Evolutionary conservation across 441 rosid species (phyloP).

Genomic region (Euphorbia corollata): DNA sequence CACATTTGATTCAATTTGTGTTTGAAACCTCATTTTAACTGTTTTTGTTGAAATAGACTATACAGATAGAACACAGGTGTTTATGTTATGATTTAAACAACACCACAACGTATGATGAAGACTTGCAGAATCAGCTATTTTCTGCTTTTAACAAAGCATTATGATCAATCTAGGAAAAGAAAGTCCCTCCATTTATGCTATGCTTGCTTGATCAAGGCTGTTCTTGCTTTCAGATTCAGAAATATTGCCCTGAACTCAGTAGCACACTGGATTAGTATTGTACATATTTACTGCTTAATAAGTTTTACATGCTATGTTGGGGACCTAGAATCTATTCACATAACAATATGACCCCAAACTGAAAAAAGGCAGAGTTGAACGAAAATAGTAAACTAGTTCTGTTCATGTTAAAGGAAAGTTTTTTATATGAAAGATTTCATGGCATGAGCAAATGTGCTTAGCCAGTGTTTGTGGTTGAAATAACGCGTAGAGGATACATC

Average conservation of each 20-base stretch:
- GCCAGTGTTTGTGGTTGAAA: conserved; percentile 1
- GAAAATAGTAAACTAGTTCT: no score
- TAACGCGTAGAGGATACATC: neutral
- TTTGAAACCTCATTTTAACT: no score
- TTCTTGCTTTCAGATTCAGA: conserved; percentile 63
- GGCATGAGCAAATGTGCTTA: neutral
- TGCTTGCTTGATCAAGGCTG: conserved; percentile 40
- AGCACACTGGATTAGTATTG: neutral
- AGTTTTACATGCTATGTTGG: neutral
- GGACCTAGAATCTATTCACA: neutral
- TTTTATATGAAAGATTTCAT: no score
- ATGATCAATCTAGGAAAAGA: neutral
- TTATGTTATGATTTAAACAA: neutral
- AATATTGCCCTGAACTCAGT: conserved; percentile 46
- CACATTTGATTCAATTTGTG: no score
- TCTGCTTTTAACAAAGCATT: neutral
- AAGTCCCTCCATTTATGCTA: conserved; percentile 17
- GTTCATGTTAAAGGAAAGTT: no score
- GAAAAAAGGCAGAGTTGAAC: conserved; percentile 1
- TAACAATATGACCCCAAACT: neutral
- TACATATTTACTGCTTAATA: neutral
- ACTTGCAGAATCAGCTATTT: neutral
- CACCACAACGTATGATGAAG: neutral
- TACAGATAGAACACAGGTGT: neutral
- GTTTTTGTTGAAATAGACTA: neutral